phyloP scores from a whole-genome alignment of 2,329 filamentous ascomycete genomes.

The Fusarium sp. region DNA sequence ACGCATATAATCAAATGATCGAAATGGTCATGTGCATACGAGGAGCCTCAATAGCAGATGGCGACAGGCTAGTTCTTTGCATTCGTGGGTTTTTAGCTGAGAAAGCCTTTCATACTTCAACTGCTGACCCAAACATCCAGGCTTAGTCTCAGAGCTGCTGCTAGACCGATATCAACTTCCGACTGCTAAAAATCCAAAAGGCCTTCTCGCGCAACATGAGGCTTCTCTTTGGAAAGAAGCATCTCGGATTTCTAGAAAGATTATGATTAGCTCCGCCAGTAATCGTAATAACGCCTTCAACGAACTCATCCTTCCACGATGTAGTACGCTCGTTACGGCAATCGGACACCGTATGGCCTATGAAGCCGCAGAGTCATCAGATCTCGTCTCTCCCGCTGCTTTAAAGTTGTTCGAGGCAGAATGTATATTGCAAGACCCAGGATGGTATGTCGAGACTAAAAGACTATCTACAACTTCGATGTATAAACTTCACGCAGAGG shows the following conservation, averaged over 20 bases:
- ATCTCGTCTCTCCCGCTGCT: too few relatives aligned
- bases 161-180: not conserved
- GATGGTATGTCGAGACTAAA: too few relatives aligned
- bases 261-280: not conserved
- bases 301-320: not conserved
- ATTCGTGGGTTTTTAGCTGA: constrained; percentile 5
- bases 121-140: not conserved
- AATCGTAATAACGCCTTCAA: not conserved
- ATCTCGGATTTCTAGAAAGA: not conserved
- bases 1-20: constrained; percentile 7
- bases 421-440: too few relatives aligned
- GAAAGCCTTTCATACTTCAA: not conserved
- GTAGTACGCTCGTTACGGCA: not conserved
- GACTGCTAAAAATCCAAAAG: not conserved
- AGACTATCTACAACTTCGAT: too few relatives aligned
- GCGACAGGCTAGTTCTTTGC: constrained; percentile 11
- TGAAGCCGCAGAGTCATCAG: not conserved
- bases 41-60: constrained; percentile 6
- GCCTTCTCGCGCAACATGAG: not conserved
- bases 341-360: constrained; percentile 15
- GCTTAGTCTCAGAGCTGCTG: not conserved
- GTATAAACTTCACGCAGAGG: too few relatives aligned
- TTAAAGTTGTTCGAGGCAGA: too few relatives aligned
- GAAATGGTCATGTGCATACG: constrained; percentile 8
- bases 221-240: too few relatives aligned